Evolutionary conservation across 2,329 filamentous ascomycete species (phyloP).

Genomic region (Hymenoscyphus scutula): DNA sequence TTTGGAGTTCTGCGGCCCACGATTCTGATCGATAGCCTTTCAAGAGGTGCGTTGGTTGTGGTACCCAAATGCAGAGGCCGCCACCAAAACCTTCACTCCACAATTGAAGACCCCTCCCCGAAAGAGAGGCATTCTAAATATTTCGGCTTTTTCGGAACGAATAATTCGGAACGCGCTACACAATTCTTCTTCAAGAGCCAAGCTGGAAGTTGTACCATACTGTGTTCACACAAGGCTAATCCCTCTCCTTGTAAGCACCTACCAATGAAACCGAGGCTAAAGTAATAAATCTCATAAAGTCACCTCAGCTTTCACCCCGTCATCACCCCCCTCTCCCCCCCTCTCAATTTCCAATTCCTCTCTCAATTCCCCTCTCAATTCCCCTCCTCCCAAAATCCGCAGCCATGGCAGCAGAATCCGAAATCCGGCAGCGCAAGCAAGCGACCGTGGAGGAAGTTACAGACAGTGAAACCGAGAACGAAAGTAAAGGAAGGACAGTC

Average conservation of each 20-base stretch:
- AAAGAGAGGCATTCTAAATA: not conserved
- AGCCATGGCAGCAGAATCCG: conserved; percentile 4
- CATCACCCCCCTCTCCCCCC: not conserved
- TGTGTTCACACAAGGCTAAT: conserved; percentile 8
- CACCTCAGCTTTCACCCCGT: not conserved
- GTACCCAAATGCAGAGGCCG: not conserved
- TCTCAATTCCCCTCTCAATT: not conserved
- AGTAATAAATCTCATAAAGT: conserved; percentile 8
- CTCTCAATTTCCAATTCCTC: not conserved
- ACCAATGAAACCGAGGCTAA: conserved; percentile 13
- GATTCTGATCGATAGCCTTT: not conserved
- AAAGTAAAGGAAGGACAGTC: not conserved
- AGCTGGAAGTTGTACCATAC: conserved; percentile 8
- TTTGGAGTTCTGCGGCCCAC: too few species aligned
- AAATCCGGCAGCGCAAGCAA: conserved; percentile 11
- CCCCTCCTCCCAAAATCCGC: not conserved
- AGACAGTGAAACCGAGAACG: not conserved
- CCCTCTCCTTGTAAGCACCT: conserved; percentile 3
- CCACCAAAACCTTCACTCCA: not conserved
- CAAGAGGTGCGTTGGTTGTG: not conserved
- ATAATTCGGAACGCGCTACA: not conserved
- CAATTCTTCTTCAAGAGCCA: not conserved
- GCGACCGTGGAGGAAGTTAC: not conserved
- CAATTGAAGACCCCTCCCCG: not conserved
- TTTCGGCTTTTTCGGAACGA: not conserved